Evolutionary conservation across 2,329 filamentous ascomycete species (phyloP).

Genomic region (Paraconiothyrium brasiliense): DNA sequence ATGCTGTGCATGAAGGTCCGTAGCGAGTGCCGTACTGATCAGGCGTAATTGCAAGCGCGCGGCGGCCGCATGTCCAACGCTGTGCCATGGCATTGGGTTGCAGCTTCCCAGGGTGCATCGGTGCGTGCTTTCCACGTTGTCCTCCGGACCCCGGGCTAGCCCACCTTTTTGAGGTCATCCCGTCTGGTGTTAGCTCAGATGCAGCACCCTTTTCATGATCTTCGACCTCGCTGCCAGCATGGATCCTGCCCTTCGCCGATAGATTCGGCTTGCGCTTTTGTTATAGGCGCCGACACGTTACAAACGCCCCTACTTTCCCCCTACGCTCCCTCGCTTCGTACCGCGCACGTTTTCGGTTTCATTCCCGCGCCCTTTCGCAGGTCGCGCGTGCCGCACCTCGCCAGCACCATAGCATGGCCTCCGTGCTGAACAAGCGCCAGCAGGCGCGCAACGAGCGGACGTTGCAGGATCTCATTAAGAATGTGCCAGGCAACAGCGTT

Average conservation of each 20-base stretch:
- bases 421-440: slow-evolving; percentile 89
- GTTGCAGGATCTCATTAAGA: slow-evolving; percentile 87
- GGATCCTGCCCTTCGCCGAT: slow-evolving; percentile 11
- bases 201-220: background rate
- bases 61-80: slow-evolving; percentile 1
- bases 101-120: slow-evolving; percentile 2
- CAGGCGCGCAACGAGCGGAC: slow-evolving; percentile 95
- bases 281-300: slow-evolving; percentile 7
- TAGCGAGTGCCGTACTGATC: background rate
- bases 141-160: background rate
- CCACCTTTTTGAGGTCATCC: slow-evolving; percentile 3
- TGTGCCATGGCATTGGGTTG: slow-evolving; percentile 8
- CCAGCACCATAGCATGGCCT: slow-evolving; percentile 66
- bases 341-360: slow-evolving; percentile 32
- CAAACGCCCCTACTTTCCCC: slow-evolving; percentile 11
- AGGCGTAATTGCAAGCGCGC: background rate
- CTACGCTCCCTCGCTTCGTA: slow-evolving; percentile 23
- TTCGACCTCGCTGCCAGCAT: slow-evolving; percentile 8
- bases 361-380: slow-evolving; percentile 25
- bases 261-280: slow-evolving; percentile 9
- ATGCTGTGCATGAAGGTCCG: background rate
- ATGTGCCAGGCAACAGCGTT: slow-evolving; percentile 85
- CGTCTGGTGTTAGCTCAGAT: slow-evolving; percentile 7
- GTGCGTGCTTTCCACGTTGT: slow-evolving; percentile 7
- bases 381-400: slow-evolving; percentile 31